These are phyloP conservation scores for Lepiota venenata DNA, from an alignment of 768 basidiomycete genomes.

Conservation along the genomic window DNA sequence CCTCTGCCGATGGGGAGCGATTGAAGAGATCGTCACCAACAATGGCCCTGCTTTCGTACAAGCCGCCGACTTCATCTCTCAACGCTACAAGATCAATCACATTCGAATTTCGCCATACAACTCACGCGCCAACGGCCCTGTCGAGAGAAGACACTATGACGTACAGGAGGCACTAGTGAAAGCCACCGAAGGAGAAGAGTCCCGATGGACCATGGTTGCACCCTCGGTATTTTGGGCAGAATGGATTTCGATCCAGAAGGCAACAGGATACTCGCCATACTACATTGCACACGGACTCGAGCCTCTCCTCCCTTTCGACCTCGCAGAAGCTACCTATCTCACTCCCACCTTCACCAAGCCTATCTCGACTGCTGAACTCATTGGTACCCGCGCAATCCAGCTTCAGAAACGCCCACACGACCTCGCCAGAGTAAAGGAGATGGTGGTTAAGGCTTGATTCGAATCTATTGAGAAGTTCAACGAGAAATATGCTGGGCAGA, in stretches of 20 bases:
- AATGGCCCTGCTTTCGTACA: slow-evolving; percentile 24
- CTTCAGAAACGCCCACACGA: slow-evolving; percentile 22
- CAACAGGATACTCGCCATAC: slow-evolving; percentile 31
- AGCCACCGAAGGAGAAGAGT: slow-evolving; percentile 23
- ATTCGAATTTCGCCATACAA: slow-evolving; percentile 41
- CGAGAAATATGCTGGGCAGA: slow-evolving; percentile 12
- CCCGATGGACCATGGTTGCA: slow-evolving; percentile 26
- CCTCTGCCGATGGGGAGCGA: slow-evolving; percentile 34
- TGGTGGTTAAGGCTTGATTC: slow-evolving; percentile 14
- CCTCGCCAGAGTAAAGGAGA: slow-evolving; percentile 15
- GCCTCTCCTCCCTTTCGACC: slow-evolving; percentile 29
- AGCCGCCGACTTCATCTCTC: slow-evolving; percentile 15
- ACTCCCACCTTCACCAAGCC: background rate
- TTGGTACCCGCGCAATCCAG: slow-evolving; percentile 20
- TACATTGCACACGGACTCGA: slow-evolving; percentile 30
- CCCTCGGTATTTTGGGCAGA: slow-evolving; percentile 31
- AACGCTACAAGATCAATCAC: slow-evolving; percentile 29
- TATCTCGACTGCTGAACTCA: slow-evolving; percentile 17
- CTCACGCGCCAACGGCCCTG: slow-evolving; percentile 33
- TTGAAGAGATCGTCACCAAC: slow-evolving; percentile 31
- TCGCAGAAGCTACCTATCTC: slow-evolving; percentile 18
- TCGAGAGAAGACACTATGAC: slow-evolving; percentile 29
- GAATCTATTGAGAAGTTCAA: slow-evolving; percentile 18
- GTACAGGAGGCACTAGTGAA: slow-evolving; percentile 26
- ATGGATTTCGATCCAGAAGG: slow-evolving; percentile 24